Evolutionary conservation across 768 basidiomycete species (phyloP).

Genomic region (Cyathus striatus): DNA sequence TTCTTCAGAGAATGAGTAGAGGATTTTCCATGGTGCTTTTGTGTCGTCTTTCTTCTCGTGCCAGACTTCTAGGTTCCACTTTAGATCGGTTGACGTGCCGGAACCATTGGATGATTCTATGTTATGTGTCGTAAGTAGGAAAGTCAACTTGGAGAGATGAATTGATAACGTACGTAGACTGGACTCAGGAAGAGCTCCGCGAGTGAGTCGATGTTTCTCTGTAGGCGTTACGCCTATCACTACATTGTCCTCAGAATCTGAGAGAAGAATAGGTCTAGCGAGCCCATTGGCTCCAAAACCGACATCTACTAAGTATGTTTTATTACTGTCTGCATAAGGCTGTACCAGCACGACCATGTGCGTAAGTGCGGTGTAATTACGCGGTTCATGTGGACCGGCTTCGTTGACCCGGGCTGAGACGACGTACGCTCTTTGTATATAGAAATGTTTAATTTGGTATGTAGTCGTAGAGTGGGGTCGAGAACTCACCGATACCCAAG

Average conservation of each 20-base stretch:
- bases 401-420: constrained; percentile 20
- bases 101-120: constrained; percentile 1
- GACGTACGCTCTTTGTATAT: constrained; percentile 16
- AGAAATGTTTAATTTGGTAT: not conserved
- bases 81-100: constrained; percentile 3
- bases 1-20: constrained; percentile 21
- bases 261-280: constrained; percentile 20
- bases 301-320: constrained; percentile 25
- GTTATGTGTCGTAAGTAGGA: not conserved
- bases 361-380: constrained; percentile 8
- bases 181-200: constrained; percentile 8
- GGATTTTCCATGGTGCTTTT: constrained; percentile 13
- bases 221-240: constrained; percentile 13
- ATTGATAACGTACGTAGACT: constrained; percentile 11
- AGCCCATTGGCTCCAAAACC: constrained; percentile 21
- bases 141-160: not conserved
- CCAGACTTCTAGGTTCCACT: constrained; percentile 16
- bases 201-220: constrained; percentile 17
- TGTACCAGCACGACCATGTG: constrained; percentile 27
- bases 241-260: constrained; percentile 11
- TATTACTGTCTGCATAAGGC: constrained; percentile 15
- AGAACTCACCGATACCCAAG: constrained; percentile 13
- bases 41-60: constrained; percentile 5
- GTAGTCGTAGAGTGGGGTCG: not conserved
- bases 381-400: constrained; percentile 1